Base-by-base conservation (phyloP, 129 eudicot species). In the Tagetes patula region DNA sequence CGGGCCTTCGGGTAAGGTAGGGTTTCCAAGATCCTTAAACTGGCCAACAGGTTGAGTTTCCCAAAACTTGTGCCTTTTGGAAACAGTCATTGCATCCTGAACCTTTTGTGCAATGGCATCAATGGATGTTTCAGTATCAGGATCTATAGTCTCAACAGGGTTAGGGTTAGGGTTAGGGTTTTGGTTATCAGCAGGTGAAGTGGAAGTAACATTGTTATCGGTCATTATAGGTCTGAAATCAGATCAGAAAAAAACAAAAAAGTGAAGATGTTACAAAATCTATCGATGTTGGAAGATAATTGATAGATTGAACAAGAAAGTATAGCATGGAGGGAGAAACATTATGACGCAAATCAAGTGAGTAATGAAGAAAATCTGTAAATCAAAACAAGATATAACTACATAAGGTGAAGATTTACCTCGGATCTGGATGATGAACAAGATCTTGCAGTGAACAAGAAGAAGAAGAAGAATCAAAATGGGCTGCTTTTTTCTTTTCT, bases 31-130 rank as follows among this genome's bases (percentile, higher is more conserved):
- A 73, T 82, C 89, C 65, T 77, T 87, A 69, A 76, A 87, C 77
- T 87, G 92, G 8, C 89, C 89, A 70, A 87, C 92, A 70, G 92
- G 92, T 64, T 87, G 92, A 3, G 92, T 84, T 71, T 87, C 92
- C 92, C 92, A 87, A 78, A 87, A 87, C 66, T 84, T 87, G 53
- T 87, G 92, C 71, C 72, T 76, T 45, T 82, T 82, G 52, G 85
- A 80, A 72, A 81, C 67, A 71, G 86, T 55, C 6, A 86, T 60
- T 1, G 88, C 79, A 37, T 86, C 88, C 59, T 86, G 91, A 65
- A 87, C 75, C 83, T 82, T 75, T 47, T 85, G 72, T 37, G 88
- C 81, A n/a, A 87, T 65, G 46, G 85, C 74, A 70, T 87, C 88
- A 40, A 87, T 73, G 36, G 84, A 74, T 27, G 33, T 30, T 8